These are phyloP conservation scores for Trichoderma sp. DNA, from an alignment of 2,329 filamentous ascomycete genomes.

Conservation along the genomic window DNA sequence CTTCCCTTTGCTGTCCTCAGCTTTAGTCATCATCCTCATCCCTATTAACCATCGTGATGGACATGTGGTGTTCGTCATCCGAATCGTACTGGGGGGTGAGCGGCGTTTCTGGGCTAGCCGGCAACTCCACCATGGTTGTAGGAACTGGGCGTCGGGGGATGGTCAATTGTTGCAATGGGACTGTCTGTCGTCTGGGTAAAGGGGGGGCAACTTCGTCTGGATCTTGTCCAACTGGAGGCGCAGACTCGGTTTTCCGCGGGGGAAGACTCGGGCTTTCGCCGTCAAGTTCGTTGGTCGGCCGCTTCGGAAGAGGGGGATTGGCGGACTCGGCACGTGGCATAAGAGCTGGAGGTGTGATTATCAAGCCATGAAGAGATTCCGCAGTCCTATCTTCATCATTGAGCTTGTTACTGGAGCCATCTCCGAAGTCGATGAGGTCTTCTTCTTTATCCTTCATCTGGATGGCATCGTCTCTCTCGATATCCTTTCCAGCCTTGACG, in stretches of 20 bases:
- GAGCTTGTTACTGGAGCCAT: background rate
- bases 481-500: slow-evolving; percentile 43
- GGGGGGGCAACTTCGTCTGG: background rate
- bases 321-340: slow-evolving; percentile 22
- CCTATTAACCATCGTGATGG: slow-evolving; percentile 38
- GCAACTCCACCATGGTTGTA: background rate
- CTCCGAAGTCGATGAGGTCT: slow-evolving; percentile 32
- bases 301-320: slow-evolving; percentile 24
- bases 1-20: background rate
- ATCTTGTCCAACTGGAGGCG: background rate
- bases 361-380: slow-evolving; percentile 30
- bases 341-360: slow-evolving; percentile 29
- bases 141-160: slow-evolving; percentile 15
- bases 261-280: background rate
- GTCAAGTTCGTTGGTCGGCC: slow-evolving; percentile 5
- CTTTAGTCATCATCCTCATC: slow-evolving; percentile 32
- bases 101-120: slow-evolving; percentile 20
- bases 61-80: slow-evolving; percentile 36
- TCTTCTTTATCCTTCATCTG: slow-evolving; percentile 41
- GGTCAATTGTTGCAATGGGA: background rate
- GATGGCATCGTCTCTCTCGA: slow-evolving; percentile 52
- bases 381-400: slow-evolving; percentile 19
- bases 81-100: slow-evolving; percentile 28
- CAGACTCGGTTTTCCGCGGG: background rate
- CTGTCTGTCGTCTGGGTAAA: slow-evolving; percentile 12